Conservation (phyloP, 768 basidiomycete genomes). For the Boletus edulis region DNA sequence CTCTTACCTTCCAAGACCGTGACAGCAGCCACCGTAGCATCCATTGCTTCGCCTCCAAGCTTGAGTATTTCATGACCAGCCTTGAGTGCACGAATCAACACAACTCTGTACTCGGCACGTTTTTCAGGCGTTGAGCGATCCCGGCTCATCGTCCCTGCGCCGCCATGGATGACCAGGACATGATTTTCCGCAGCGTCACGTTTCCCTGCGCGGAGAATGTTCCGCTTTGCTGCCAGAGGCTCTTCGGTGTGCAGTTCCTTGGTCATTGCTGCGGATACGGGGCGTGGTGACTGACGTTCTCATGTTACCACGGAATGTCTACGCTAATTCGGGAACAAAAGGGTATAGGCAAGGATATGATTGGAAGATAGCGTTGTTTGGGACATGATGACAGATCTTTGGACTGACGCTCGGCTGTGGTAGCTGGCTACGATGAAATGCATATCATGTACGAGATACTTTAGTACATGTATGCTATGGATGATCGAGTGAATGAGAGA, state of each 20-base stretch:
- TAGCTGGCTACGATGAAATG: no score
- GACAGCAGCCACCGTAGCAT: constrained; percentile 77
- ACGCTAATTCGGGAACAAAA: background rate
- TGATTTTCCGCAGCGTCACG: constrained; percentile 16
- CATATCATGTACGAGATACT: no score
- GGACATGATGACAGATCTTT: no score
- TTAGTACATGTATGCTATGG: no score
- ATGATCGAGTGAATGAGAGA: no score
- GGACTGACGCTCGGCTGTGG: no score
- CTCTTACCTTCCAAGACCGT: constrained; percentile 62
- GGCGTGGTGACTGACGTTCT: background rate
- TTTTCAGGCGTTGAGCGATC: constrained; percentile 58
- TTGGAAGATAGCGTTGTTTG: background rate
- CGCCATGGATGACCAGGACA: constrained; percentile 75
- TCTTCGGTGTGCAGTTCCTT: background rate
- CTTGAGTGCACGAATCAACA: constrained; percentile 50
- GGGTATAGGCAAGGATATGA: background rate
- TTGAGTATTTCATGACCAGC: constrained; percentile 64
- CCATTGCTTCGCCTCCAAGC: constrained; percentile 77
- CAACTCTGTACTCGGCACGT: constrained; percentile 54
- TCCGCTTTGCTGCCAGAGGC: background rate
- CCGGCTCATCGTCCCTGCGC: constrained; percentile 69
- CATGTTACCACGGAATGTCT: background rate
- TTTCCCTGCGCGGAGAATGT: constrained; percentile 8
- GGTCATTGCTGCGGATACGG: constrained; percentile 2